Percentiles rank a stretch among this genome's conserved stretches.
Evolutionary conservation across 2,329 filamentous ascomycete genomes (phyloP).

Genomic region (Penicillium brevicompactum): DNA sequence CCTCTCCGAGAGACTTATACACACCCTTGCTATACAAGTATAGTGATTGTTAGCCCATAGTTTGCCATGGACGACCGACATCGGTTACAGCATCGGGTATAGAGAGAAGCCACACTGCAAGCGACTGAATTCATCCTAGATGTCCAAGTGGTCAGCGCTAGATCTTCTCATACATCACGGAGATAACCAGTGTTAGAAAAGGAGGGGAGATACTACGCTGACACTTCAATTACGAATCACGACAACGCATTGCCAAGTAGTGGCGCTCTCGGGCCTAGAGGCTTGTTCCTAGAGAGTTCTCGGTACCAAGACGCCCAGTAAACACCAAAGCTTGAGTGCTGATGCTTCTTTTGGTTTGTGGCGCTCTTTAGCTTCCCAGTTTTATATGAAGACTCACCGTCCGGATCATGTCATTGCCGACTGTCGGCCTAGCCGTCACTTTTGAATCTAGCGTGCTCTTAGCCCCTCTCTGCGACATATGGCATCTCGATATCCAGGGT

Average conservation of each 20-base stretch:
- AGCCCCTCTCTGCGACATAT: slow-evolving; percentile 6
- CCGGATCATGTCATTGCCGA: slow-evolving; percentile 12
- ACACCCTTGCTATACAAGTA: background rate
- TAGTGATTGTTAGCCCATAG: background rate
- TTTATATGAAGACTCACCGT: slow-evolving; percentile 4
- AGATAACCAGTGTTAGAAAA: background rate
- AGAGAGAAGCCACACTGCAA: background rate
- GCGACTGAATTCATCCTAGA: background rate
- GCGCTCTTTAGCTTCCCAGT: slow-evolving; percentile 12
- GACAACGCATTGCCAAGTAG: slow-evolving; percentile 2
- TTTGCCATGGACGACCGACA: background rate
- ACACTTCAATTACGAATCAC: background rate
- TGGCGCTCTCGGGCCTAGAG: slow-evolving; percentile 3
- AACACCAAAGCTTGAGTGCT: slow-evolving; percentile 6
- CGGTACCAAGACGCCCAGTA: slow-evolving; percentile 7
- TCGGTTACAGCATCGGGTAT: slow-evolving; percentile 14
- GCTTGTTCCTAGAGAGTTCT: slow-evolving; percentile 11
- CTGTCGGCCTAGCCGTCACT: slow-evolving; percentile 9
- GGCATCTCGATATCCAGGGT: slow-evolving; percentile 8
- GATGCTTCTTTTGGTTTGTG: slow-evolving; percentile 20
- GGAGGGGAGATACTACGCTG: background rate
- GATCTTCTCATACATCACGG: background rate
- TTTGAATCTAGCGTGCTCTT: slow-evolving; percentile 11
- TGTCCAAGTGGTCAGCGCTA: slow-evolving; percentile 19
- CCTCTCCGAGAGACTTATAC: background rate